Evolutionary conservation across 768 basidiomycete species (phyloP).

Genomic region (Mycena pura): DNA sequence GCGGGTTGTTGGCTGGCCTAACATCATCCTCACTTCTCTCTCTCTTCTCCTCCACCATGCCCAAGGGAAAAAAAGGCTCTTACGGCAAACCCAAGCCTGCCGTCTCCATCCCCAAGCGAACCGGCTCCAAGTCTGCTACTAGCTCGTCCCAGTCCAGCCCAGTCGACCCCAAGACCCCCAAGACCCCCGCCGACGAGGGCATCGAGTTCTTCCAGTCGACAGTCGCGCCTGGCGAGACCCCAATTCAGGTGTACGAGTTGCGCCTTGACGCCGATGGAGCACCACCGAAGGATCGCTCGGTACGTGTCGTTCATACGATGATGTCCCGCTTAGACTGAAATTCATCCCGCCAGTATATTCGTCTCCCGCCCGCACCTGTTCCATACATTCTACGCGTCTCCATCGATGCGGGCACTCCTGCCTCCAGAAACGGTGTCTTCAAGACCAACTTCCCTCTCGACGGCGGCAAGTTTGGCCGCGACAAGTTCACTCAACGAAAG

Average conservation of each 20-base stretch:
- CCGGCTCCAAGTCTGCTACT: conserved; percentile 31
- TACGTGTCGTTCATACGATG: conserved; percentile 44
- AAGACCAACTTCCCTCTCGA: conserved; percentile 97
- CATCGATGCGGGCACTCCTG: conserved; percentile 90
- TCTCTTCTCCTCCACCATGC: conserved; percentile 24
- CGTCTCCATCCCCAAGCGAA: conserved; percentile 26
- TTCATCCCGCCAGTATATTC: conserved; percentile 77
- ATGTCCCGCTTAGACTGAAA: conserved; percentile 18
- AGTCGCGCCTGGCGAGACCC: conserved; percentile 57
- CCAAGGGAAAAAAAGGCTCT: conserved; percentile 16
- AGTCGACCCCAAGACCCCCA: conserved; percentile 60
- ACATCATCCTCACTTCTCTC: background rate
- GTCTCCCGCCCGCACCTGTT: conserved; percentile 87
- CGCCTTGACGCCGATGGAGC: conserved; percentile 89
- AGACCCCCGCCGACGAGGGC: conserved; percentile 93
- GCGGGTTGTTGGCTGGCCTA: background rate
- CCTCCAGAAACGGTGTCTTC: conserved; percentile 88
- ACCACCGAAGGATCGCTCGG: conserved; percentile 84
- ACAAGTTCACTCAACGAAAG: conserved; percentile 77
- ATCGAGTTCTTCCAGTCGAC: conserved; percentile 83
- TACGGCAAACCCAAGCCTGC: conserved; percentile 26
- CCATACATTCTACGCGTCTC: conserved; percentile 94
- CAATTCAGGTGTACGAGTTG: conserved; percentile 87
- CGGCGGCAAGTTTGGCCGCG: conserved; percentile 83
- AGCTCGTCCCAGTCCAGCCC: conserved; percentile 32